These are phyloP conservation scores for Amylocarpus encephaloides DNA, from an alignment of 2,329 filamentous ascomycete species.

Conservation along the genomic window DNA sequence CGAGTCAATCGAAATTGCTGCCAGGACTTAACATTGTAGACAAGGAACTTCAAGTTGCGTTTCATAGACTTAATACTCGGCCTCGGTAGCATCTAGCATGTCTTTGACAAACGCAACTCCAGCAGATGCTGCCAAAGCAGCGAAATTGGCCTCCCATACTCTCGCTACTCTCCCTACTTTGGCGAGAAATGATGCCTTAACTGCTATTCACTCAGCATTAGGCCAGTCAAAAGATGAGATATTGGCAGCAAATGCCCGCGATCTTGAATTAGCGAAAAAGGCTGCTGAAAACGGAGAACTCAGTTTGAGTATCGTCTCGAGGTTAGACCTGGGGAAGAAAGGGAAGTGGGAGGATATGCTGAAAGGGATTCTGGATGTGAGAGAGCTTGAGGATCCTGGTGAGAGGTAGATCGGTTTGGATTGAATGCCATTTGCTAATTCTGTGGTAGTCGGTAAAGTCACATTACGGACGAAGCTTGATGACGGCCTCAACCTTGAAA, in stretches of 20 bases:
- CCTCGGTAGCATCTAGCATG: constrained; percentile 45
- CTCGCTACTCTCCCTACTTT: constrained; percentile 71
- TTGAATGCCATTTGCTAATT: constrained; percentile 10
- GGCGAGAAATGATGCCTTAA: constrained; percentile 79
- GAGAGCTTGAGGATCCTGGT: constrained; percentile 79
- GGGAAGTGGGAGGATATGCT: constrained; percentile 99
- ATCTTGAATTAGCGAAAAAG: constrained; percentile 67
- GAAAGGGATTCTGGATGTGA: constrained; percentile 85
- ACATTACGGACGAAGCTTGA: constrained; percentile 81
- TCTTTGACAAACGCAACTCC: constrained; percentile 84
- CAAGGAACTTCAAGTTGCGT: too few species aligned
- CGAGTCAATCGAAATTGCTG: background rate
- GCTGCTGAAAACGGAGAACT: constrained; percentile 71
- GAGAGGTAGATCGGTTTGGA: constrained; percentile 18
- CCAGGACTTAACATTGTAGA: background rate
- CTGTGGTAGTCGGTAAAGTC: constrained; percentile 65
- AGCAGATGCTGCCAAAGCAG: constrained; percentile 67
- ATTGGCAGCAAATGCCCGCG: constrained; percentile 77
- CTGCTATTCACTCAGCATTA: constrained; percentile 75
- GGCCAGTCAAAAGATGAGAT: constrained; percentile 64
- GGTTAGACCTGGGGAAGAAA: constrained; percentile 76
- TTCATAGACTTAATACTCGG: too few species aligned
- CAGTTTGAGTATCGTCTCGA: constrained; percentile 76
- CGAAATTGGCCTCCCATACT: constrained; percentile 73
- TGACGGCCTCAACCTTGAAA: constrained; percentile 76